Evolutionary conservation across 2,329 filamentous ascomycete genomes (phyloP).

Genomic region (Xylariomycetidae sp.): DNA sequence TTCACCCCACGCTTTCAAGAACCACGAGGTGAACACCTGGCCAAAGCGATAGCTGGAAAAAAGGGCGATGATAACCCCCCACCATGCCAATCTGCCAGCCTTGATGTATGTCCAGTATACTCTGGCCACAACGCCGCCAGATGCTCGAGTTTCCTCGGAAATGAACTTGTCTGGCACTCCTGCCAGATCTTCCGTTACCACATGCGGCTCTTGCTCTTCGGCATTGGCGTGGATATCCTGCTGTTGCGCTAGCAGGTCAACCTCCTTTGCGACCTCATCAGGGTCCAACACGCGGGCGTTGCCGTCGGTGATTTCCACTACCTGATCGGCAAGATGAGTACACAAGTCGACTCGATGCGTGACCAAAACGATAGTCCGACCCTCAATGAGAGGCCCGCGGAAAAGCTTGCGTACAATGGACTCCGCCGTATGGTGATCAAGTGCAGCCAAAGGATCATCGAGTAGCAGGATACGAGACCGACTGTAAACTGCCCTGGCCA

Average conservation of each 20-base stretch:
- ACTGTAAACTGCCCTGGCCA: conserved; percentile 61
- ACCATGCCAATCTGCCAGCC: conserved; percentile 71
- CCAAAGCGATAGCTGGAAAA: conserved; percentile 60
- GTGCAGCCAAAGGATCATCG: conserved; percentile 59
- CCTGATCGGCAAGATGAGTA: conserved; percentile 65
- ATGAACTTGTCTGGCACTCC: conserved; percentile 68
- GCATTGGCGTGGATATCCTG: conserved; percentile 14
- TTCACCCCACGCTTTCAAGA: conserved; percentile 84
- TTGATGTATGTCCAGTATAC: conserved; percentile 86
- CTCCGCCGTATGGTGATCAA: conserved; percentile 59
- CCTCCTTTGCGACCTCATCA: conserved; percentile 38
- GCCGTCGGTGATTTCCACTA: conserved; percentile 65
- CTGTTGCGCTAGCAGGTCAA: conserved; percentile 25
- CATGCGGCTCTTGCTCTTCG: conserved; percentile 27
- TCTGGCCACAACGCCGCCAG: conserved; percentile 68
- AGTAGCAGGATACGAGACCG: conserved; percentile 52
- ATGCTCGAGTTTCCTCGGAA: conserved; percentile 68
- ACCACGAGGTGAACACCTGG: conserved; percentile 68
- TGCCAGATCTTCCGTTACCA: conserved; percentile 33
- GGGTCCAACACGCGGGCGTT: conserved; percentile 45
- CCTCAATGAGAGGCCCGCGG: conserved; percentile 53
- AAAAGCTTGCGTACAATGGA: conserved; percentile 59
- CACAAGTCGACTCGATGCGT: conserved; percentile 78
- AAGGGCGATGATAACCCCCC: conserved; percentile 59
- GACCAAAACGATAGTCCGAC: conserved; percentile 71